These are phyloP conservation scores for Solanum habrochaites DNA, from an alignment of 257 asterid species.

Conservation along the genomic window DNA sequence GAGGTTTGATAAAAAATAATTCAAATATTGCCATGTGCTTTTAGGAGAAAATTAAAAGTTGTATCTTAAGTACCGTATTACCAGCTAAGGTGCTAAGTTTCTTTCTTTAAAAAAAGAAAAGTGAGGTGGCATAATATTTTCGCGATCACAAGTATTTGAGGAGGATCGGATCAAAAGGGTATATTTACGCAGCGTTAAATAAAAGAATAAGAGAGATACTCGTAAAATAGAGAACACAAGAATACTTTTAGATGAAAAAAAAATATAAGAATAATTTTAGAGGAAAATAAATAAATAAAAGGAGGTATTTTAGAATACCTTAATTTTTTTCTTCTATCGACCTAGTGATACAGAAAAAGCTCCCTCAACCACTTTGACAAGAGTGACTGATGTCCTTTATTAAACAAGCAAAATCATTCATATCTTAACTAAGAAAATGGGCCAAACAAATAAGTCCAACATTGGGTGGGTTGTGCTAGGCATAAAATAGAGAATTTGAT, in stretches of 20 bases:
- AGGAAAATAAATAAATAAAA: not conserved
- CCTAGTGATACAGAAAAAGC: not conserved
- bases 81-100: too few relatives aligned
- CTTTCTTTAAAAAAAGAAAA: too few relatives aligned
- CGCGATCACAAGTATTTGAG: not conserved
- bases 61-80: not conserved
- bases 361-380: not conserved
- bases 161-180: not conserved
- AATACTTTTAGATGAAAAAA: too few relatives aligned
- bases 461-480: not conserved
- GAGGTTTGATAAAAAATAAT: not conserved
- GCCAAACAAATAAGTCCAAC: not conserved
- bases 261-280: not conserved
- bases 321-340: not conserved
- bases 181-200: too few relatives aligned
- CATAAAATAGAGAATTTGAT: not conserved
- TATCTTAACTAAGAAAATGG: not conserved
- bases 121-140: not conserved
- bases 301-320: slow-evolving; percentile 6
- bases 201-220: not conserved
- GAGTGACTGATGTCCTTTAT: not conserved
- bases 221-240: not conserved
- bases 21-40: not conserved
- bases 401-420: not conserved
- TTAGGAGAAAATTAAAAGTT: not conserved